These are phyloP conservation scores for Phytophthora kernoviae DNA, from an alignment of 352 stramenopile genomes.

Conservation along the genomic window DNA sequence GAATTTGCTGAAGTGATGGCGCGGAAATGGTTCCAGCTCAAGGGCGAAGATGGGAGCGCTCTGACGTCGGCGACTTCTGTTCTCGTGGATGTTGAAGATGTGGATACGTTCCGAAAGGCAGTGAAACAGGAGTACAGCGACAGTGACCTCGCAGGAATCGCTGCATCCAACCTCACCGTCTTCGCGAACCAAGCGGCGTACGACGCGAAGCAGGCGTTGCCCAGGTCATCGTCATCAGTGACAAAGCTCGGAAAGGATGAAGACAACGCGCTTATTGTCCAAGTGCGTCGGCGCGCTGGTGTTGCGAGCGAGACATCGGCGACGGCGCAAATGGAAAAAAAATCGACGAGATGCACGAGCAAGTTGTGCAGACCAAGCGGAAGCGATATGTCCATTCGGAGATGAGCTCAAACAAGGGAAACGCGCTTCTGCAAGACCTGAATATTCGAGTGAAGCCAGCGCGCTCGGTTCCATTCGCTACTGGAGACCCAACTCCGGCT, in stretches of 20 bases:
- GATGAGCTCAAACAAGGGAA: constrained; percentile 25
- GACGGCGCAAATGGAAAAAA: constrained; percentile 3
- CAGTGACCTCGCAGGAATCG: too few species aligned
- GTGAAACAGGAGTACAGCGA: neutral
- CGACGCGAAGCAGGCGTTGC: too few species aligned
- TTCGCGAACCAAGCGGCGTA: too few species aligned
- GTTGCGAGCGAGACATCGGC: too few species aligned
- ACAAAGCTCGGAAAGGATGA: too few species aligned
- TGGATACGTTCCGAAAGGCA: constrained; percentile 6
- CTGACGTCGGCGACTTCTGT: constrained; percentile 7
- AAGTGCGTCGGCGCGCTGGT: too few species aligned
- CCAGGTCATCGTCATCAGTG: too few species aligned
- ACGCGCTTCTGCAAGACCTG: constrained; percentile 32
- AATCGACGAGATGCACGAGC: constrained; percentile 9
- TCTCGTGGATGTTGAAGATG: constrained; percentile 17
- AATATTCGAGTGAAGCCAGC: constrained; percentile 26
- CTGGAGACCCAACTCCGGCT: constrained; percentile 11
- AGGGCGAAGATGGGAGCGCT: constrained; percentile 7
- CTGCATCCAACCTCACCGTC: too few species aligned
- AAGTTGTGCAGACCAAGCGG: constrained; percentile 27
- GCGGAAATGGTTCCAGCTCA: constrained; percentile 16
- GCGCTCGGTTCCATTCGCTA: constrained; percentile 16
- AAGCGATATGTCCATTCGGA: constrained; percentile 36
- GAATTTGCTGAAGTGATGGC: constrained; percentile 4
- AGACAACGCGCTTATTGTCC: too few species aligned